phyloP scores from a whole-genome alignment of 352 stramenopile genomes.

The Phytophthora cactorum region DNA sequence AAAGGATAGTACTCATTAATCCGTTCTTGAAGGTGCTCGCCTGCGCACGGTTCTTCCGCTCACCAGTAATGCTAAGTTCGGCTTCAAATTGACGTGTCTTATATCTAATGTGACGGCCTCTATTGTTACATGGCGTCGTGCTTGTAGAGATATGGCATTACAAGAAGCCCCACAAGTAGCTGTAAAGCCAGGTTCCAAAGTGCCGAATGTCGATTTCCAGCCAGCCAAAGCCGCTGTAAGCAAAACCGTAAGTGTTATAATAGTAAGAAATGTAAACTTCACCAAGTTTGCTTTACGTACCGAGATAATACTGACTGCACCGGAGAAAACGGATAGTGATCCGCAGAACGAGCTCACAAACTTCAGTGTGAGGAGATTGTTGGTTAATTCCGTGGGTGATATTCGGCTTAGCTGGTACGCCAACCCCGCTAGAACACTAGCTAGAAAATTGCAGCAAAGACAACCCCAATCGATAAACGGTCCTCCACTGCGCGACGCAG shows the following conservation, averaged over 20 bases:
- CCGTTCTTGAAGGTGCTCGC: no score
- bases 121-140: constrained; percentile 40
- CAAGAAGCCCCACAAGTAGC: constrained; percentile 56
- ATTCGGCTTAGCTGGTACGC: constrained; percentile 62
- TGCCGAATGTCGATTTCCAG: constrained; percentile 49
- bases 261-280: neutral
- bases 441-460: constrained; percentile 61
- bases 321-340: constrained; percentile 72
- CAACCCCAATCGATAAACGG: constrained; percentile 63
- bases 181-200: constrained; percentile 61
- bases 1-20: no score
- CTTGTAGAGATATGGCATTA: constrained; percentile 67
- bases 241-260: neutral
- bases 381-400: constrained; percentile 42
- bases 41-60: no score
- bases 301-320: constrained; percentile 56
- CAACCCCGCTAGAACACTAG: constrained; percentile 51
- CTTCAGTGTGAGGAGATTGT: constrained; percentile 72
- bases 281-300: constrained; percentile 27
- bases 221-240: constrained; percentile 53
- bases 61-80: no score
- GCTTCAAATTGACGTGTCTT: no score
- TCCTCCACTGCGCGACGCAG: constrained; percentile 19
- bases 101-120: neutral
- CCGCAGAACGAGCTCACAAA: constrained; percentile 85